Conservation (phyloP, 1,139 yeast genomes). For the Blastobotrys buckinghamii region DNA sequence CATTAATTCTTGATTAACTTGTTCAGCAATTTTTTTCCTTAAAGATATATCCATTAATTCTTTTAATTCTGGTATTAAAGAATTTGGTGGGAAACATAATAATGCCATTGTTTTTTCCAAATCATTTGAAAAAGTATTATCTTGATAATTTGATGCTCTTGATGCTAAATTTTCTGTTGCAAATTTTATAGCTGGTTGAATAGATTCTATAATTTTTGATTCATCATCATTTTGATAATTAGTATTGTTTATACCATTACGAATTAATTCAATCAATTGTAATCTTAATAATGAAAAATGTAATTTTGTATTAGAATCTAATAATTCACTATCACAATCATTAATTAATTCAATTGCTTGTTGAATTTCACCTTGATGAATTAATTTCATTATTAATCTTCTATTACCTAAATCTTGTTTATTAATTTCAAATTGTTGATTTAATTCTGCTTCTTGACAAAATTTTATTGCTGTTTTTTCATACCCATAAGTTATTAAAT, state of each 20-base stretch:
- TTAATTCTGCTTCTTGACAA: conserved; percentile 34
- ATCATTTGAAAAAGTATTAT: conserved; percentile 30
- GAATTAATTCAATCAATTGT: conserved; percentile 37
- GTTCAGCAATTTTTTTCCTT: conserved; percentile 33
- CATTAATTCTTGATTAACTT: conserved; percentile 35
- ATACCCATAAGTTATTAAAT: conserved; percentile 36
- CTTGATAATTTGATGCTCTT: conserved; percentile 32
- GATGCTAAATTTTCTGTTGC: conserved; percentile 35
- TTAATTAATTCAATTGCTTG: conserved; percentile 36
- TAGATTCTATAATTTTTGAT: conserved; percentile 9
- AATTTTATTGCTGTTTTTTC: conserved; percentile 35
- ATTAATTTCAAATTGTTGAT: conserved; percentile 22
- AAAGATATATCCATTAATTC: conserved; percentile 32
- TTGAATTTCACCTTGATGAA: conserved; percentile 33
- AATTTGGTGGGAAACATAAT: conserved; percentile 35
- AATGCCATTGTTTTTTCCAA: conserved; percentile 39
- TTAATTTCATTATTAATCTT: conserved; percentile 30
- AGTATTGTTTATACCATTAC: conserved; percentile 22
- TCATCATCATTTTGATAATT: conserved; percentile 17
- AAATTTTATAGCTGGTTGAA: conserved; percentile 35
- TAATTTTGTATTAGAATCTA: conserved; percentile 32
- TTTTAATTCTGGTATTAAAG: conserved; percentile 28
- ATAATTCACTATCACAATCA: conserved; percentile 35
- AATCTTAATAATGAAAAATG: conserved; percentile 36
- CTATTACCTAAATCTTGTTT: conserved; percentile 32